Conservation (phyloP, 139 green algal genomes). For the Tetradesmus obliquus region DNA sequence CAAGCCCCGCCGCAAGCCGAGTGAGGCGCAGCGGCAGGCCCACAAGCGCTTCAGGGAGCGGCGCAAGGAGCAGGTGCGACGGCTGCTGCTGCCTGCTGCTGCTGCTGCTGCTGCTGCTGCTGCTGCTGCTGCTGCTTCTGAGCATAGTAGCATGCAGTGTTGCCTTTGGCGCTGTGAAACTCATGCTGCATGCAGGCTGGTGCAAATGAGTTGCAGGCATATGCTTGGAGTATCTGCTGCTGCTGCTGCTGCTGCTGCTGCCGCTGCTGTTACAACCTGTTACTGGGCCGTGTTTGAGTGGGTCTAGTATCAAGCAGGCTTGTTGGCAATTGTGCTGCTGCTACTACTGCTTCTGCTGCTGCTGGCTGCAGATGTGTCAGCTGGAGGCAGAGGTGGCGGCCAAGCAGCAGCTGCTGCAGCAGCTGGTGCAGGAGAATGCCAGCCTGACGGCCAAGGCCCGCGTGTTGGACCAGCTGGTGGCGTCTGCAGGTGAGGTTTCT, state of each 20-base stretch:
- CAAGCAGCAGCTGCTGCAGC: not conserved
- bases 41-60: conserved; percentile 25
- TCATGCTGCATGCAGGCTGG: too few relatives aligned
- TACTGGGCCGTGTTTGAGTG: too few relatives aligned
- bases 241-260: not conserved
- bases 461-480: conserved; percentile 17
- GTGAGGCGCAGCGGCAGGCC: conserved; percentile 7
- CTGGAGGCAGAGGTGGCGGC: not conserved
- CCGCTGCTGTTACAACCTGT: too few relatives aligned
- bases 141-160: too few relatives aligned
- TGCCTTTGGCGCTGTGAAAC: too few relatives aligned
- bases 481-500: conserved; percentile 1
- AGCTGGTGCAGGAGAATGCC: not conserved
- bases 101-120: not conserved
- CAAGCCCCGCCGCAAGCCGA: not conserved
- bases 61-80: conserved; percentile 15
- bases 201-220: too few relatives aligned
- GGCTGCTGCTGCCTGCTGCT: not conserved
- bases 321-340: too few relatives aligned
- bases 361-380: not conserved
- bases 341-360: not conserved
- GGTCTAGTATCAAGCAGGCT: too few relatives aligned
- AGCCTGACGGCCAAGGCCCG: not conserved
- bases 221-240: too few relatives aligned
- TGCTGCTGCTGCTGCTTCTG: not conserved